These are phyloP conservation scores for Teratosphaeria nubilosa DNA, from an alignment of 2,329 filamentous ascomycete genomes.

Conservation along the genomic window DNA sequence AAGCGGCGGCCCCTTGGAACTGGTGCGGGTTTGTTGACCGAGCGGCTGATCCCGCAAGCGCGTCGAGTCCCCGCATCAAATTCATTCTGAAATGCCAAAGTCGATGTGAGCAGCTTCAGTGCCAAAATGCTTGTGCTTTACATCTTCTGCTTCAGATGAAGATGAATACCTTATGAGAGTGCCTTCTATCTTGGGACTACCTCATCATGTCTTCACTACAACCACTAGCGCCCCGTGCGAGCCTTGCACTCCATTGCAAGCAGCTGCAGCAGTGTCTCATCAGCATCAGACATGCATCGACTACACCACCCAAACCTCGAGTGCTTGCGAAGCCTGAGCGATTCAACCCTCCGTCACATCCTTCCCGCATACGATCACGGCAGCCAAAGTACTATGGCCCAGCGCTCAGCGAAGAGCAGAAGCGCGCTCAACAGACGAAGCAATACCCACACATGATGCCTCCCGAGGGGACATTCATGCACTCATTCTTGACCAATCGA, in stretches of 20 bases:
- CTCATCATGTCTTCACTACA: slow-evolving; percentile 10
- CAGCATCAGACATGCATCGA: slow-evolving; percentile 21
- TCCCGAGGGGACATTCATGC: slow-evolving; percentile 66
- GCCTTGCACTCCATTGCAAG: slow-evolving; percentile 17
- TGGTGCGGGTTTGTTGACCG: neutral
- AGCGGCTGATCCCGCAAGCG: neutral
- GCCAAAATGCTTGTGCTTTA: neutral
- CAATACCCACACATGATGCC: slow-evolving; percentile 87
- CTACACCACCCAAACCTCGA: slow-evolving; percentile 45
- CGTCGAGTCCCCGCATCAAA: neutral
- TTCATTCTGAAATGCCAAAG: neutral
- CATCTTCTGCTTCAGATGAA: neutral
- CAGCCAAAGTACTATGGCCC: slow-evolving; percentile 63
- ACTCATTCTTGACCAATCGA: slow-evolving; percentile 74
- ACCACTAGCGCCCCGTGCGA: slow-evolving; percentile 8
- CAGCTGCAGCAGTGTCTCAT: slow-evolving; percentile 15
- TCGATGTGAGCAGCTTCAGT: neutral
- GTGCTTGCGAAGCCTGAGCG: slow-evolving; percentile 77
- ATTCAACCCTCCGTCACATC: slow-evolving; percentile 89
- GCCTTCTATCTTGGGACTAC: neutral
- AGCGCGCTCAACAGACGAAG: slow-evolving; percentile 53
- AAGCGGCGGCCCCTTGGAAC: neutral
- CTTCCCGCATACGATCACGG: slow-evolving; percentile 52
- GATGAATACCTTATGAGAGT: neutral
- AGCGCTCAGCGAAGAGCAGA: slow-evolving; percentile 54